phyloP scores from a whole-genome alignment of 2,329 filamentous ascomycete species.

The Alternaria tenuissima region DNA sequence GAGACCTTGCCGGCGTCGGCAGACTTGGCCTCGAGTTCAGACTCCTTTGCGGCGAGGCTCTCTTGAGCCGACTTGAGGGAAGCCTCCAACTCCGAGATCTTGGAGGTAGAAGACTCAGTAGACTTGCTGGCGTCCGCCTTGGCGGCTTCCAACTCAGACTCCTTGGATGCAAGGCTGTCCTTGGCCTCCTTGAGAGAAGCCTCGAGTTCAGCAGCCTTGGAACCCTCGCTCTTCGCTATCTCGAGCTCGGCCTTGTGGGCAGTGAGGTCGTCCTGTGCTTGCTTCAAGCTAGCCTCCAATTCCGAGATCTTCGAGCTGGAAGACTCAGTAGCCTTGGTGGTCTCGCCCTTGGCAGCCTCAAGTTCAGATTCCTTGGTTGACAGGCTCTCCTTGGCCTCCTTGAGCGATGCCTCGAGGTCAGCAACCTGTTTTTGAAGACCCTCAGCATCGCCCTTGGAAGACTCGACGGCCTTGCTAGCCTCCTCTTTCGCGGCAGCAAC shows the following conservation, averaged over 20 bases:
- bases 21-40: slow-evolving; percentile 29
- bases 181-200: slow-evolving; percentile 23
- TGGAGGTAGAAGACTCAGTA: slow-evolving; percentile 29
- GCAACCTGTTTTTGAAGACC: slow-evolving; percentile 28
- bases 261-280: slow-evolving; percentile 31
- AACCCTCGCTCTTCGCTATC: slow-evolving; percentile 21
- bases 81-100: slow-evolving; percentile 32
- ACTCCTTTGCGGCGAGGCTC: slow-evolving; percentile 31
- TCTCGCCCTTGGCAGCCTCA: slow-evolving; percentile 23
- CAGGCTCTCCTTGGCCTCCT: slow-evolving; percentile 19
- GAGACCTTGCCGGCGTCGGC: slow-evolving; percentile 29
- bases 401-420: slow-evolving; percentile 28
- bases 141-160: slow-evolving; percentile 28
- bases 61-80: slow-evolving; percentile 34
- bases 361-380: slow-evolving; percentile 27
- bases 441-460: slow-evolving; percentile 26
- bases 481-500: slow-evolving; percentile 31
- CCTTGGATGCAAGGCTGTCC: slow-evolving; percentile 16
- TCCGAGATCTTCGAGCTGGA: slow-evolving; percentile 32
- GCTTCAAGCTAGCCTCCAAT: slow-evolving; percentile 33
- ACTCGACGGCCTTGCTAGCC: slow-evolving; percentile 27
- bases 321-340: slow-evolving; percentile 27
- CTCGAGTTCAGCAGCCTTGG: slow-evolving; percentile 25
- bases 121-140: slow-evolving; percentile 26
- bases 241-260: slow-evolving; percentile 35